A percentile compares a stretch with the other conserved stretches of the same genome.
phyloP scores from a whole-genome alignment of 1,284 basidiomycete genomes.

The Anthracocystis panici-leucophaei region DNA sequence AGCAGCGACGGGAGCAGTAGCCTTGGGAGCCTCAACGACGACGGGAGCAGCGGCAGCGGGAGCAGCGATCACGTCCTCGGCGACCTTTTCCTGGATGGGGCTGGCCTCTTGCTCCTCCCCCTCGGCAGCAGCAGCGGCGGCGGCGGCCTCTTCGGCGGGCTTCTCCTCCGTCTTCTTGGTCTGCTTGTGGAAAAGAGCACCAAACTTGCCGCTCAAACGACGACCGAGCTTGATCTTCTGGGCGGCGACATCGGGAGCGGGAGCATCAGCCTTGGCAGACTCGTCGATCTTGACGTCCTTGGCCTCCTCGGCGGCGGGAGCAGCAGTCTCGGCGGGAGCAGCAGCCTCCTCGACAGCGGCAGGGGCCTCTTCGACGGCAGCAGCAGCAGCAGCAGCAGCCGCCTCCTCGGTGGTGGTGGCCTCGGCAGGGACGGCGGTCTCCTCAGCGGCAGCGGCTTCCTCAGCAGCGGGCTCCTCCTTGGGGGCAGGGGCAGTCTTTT shows the following conservation, averaged over 20 bases:
- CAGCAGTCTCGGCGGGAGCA: conserved; percentile 35
- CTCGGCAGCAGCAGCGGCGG: conserved; percentile 11
- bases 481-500: conserved; percentile 35
- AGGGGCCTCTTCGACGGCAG: conserved; percentile 24
- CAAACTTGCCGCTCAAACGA: conserved; percentile 58
- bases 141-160: conserved; percentile 29
- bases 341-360: conserved; percentile 30
- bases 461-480: conserved; percentile 44
- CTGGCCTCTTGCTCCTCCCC: conserved; percentile 21
- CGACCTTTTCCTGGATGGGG: conserved; percentile 46
- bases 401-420: conserved; percentile 32
- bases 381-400: conserved; percentile 29
- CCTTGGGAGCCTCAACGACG: conserved; percentile 48
- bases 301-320: conserved; percentile 41
- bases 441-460: conserved; percentile 40
- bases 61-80: conserved; percentile 35
- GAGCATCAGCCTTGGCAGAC: conserved; percentile 54
- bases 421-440: conserved; percentile 33
- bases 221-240: conserved; percentile 61
- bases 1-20: conserved; percentile 43
- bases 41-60: conserved; percentile 24
- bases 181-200: conserved; percentile 60
- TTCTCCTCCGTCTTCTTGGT: conserved; percentile 49
- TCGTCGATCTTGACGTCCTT: conserved; percentile 61
- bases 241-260: conserved; percentile 52